These are phyloP conservation scores for Nemania bipapillata DNA, from an alignment of 2,329 filamentous ascomycete genomes.

Conservation along the genomic window DNA sequence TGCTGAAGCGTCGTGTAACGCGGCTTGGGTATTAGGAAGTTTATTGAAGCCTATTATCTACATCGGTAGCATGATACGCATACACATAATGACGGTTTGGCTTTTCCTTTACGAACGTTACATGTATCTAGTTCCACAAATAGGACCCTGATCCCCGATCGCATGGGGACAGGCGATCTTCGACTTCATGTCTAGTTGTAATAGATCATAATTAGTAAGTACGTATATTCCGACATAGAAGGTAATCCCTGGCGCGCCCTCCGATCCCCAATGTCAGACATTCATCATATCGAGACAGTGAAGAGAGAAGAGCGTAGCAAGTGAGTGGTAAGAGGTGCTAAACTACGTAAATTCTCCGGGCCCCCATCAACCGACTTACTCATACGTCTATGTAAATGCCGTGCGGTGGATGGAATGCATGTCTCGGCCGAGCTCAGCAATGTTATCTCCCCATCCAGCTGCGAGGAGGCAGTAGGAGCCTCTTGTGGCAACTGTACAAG, in stretches of 20 bases:
- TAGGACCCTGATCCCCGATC: too few relatives aligned
- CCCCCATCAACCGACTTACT: neutral
- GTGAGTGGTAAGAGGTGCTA: too few relatives aligned
- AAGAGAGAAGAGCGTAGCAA: too few relatives aligned
- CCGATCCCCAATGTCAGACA: neutral
- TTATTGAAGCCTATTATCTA: neutral
- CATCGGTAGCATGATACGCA: neutral
- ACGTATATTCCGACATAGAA: neutral
- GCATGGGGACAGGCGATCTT: neutral
- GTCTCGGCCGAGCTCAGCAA: neutral
- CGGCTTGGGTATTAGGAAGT: too few relatives aligned
- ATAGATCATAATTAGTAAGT: neutral
- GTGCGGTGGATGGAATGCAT: neutral
- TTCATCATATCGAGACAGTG: neutral
- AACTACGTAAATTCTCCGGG: neutral
- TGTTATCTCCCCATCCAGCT: neutral
- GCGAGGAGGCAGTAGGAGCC: neutral
- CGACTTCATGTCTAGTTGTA: neutral
- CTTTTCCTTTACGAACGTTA: neutral
- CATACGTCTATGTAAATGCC: neutral
- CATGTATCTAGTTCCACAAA: neutral
- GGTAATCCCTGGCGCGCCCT: neutral
- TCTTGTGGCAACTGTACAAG: constrained; percentile 1
- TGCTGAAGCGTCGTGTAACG: constrained; percentile 10
- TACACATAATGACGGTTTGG: neutral